Base-by-base conservation (phyloP, 164 flowering plant species). In the Stephania cephalantha region DNA sequence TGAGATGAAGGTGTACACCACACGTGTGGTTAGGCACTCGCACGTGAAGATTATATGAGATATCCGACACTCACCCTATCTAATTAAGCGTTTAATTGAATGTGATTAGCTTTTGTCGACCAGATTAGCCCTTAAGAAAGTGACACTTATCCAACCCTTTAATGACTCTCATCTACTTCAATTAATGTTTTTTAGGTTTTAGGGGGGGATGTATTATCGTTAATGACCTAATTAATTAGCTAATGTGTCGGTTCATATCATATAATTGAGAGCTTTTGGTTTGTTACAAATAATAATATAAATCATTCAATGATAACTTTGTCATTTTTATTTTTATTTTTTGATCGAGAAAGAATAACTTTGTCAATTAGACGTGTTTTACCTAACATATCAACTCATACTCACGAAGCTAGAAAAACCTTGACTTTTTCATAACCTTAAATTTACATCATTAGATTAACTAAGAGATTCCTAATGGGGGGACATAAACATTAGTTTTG, bases 111-210 rank as follows among this genome's bases (percentile, higher is more conserved):
- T 45, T 22, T 15, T 64, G 12, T 73, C 69, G 45, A 73, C 69
- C 53, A 45, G n/a, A n/a, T 73, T 73, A 22, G 58, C 52, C 12
- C 69, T 11, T 18, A 45, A 64, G 75, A 73, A 30, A n/a, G 70
- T 5, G 71, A 68, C 50, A 66, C 69, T 68, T 74, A 68, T 69
- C 77, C 67, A 69, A 74, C 71, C 50, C 50, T n/a, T 35, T 10
- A 50, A 50, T 50, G 13, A 48, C 1, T 48, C 55, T 50, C 11
- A 70, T 25, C 11, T 3, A n/a, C 20, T 22, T 61, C n/a, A 50
- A 9, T 35, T 18, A n/a, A 61, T 29, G 20, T n/a, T 61, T 61
- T 61, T 17, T 50, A 61, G 66, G 66, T 20, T 18, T 61, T 15
- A 61, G 25, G 20, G 66, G 66, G 66, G 55, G 0, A 50, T 70